Conservation (phyloP, 2,329 filamentous ascomycete species). For the Gliomastix tumulicola region DNA sequence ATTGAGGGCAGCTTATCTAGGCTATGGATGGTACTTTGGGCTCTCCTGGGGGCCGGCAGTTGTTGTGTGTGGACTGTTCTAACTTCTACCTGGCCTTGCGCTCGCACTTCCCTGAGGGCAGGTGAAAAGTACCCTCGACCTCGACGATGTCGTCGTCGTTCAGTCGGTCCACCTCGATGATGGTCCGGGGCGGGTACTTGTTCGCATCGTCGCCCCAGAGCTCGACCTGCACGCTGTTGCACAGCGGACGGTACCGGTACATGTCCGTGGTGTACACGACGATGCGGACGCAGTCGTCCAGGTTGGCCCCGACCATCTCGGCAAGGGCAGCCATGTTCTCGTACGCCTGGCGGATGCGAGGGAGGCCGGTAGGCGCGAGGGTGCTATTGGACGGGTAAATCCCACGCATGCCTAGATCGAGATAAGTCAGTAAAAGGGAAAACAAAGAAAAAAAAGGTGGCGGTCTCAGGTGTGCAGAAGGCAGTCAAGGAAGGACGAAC, state of each 20-base stretch:
- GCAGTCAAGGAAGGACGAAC: slow-evolving; percentile 2
- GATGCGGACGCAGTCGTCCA: slow-evolving; percentile 10
- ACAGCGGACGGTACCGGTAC: slow-evolving; percentile 21
- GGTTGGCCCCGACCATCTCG: slow-evolving; percentile 16
- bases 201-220: slow-evolving; percentile 18
- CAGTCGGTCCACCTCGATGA: slow-evolving; percentile 20
- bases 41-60: too few species aligned
- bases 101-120: too few species aligned
- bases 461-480: background rate
- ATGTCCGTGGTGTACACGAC: slow-evolving; percentile 19
- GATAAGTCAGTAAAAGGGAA: background rate
- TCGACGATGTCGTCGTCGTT: slow-evolving; percentile 24
- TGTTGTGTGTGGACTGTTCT: too few species aligned
- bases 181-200: slow-evolving; percentile 19
- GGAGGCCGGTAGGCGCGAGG: slow-evolving; percentile 16
- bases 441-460: too few species aligned
- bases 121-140: slow-evolving; percentile 19
- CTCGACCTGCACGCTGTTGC: slow-evolving; percentile 20
- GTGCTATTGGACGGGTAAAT: slow-evolving; percentile 20
- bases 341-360: slow-evolving; percentile 20
- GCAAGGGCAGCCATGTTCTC: slow-evolving; percentile 21
- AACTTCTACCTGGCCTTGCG: too few species aligned
- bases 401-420: slow-evolving; percentile 18
- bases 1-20: too few species aligned
- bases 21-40: too few species aligned